A percentile compares a stretch with the other conserved stretches of the same genome.
Conservation (phyloP, 345 rosid genomes). For the Citrus sp. region DNA sequence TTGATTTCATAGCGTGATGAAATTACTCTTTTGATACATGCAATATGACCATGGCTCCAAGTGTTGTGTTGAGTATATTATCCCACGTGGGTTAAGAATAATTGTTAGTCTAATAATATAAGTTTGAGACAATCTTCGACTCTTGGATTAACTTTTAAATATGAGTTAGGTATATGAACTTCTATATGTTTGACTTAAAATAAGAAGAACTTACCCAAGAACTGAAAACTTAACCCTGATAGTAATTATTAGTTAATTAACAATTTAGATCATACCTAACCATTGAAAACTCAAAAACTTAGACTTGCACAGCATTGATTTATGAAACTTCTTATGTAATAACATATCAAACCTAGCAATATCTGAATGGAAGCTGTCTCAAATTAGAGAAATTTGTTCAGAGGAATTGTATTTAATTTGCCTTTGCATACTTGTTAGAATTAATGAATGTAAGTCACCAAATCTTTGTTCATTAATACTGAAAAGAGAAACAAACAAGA, state of each 20-base stretch:
- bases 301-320: slow-evolving; percentile 4
- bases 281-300: not conserved
- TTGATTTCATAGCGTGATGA: not conserved
- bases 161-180: no score
- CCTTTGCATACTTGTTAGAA: not conserved
- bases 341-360: slow-evolving; percentile 10
- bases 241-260: not conserved
- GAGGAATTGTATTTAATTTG: not conserved
- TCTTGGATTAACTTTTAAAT: no score
- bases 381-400: slow-evolving; percentile 11
- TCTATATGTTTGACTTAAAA: no score
- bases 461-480: not conserved
- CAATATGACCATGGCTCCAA: not conserved
- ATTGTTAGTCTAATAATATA: not conserved
- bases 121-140: no score
- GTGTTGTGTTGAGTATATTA: not conserved
- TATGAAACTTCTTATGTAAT: slow-evolving; percentile 6
- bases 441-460: not conserved
- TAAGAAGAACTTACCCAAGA: no score
- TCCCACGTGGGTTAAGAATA: no score
- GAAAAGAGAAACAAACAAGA: not conserved
- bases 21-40: not conserved
- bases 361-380: slow-evolving; percentile 18
- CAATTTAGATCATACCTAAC: slow-evolving; percentile 15
- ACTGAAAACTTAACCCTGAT: no score